These are phyloP conservation scores for Centella asiatica DNA, from an alignment of 129 eudicot genomes.

Conservation along the genomic window DNA sequence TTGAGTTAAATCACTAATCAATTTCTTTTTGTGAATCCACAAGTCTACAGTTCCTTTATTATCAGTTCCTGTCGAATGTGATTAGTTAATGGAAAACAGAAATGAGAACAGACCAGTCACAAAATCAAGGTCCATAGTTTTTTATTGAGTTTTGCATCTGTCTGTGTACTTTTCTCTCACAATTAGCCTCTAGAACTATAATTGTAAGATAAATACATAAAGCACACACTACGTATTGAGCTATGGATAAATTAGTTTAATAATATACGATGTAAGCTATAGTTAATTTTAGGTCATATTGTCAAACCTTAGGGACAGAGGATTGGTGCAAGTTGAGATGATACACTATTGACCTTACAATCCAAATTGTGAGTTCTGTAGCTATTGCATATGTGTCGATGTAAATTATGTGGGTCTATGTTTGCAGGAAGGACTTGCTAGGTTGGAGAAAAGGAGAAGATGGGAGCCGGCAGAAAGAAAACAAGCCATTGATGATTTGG, in stretches of 20 bases:
- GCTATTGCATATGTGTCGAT: background rate
- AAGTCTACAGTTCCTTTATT: background rate
- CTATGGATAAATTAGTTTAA: too few relatives aligned
- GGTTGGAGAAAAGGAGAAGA: constrained; percentile 83
- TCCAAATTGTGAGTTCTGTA: background rate
- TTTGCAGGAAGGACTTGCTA: constrained; percentile 77
- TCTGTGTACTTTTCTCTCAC: too few relatives aligned
- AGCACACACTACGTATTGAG: too few relatives aligned
- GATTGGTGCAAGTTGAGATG: background rate
- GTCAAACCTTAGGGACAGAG: too few relatives aligned
- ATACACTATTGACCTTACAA: background rate
- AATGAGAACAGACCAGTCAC: too few relatives aligned
- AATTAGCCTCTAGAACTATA: too few relatives aligned
- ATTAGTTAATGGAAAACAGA: too few relatives aligned
- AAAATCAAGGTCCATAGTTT: too few relatives aligned
- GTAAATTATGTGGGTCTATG: background rate
- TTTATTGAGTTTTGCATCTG: too few relatives aligned
- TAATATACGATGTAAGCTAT: too few relatives aligned
- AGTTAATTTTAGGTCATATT: too few relatives aligned
- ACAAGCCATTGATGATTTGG: constrained; percentile 52
- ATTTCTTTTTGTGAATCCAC: background rate
- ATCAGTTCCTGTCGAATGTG: background rate
- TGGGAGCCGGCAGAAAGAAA: constrained; percentile 69
- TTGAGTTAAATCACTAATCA: background rate
- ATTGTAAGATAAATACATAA: too few relatives aligned